Percentiles rank a stretch among this genome's conserved stretches.
Evolutionary conservation across 345 rosid species (phyloP).

Genomic region (Murraya paniculata): DNA sequence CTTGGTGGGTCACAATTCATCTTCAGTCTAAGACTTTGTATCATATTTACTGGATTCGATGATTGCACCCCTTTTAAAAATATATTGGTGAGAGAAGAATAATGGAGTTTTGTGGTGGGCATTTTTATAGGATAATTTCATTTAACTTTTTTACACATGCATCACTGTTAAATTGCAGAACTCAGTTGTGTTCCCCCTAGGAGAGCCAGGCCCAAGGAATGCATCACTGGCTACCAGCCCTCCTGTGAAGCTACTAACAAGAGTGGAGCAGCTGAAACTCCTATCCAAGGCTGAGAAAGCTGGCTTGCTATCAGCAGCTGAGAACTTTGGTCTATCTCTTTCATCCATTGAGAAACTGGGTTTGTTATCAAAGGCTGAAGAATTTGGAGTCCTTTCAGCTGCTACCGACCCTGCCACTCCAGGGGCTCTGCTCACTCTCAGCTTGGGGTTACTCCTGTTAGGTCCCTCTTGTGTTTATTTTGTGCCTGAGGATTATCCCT

Average conservation of each 20-base stretch:
- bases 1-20: neutral
- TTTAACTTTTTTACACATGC: no score
- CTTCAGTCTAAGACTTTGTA: no score
- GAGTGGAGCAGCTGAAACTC: constrained; percentile 90
- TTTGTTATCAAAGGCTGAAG: constrained; percentile 87
- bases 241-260: constrained; percentile 74
- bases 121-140: neutral
- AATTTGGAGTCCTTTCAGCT: constrained; percentile 80
- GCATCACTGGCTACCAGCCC: constrained; percentile 20
- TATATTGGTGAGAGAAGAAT: neutral
- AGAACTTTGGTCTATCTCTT: constrained; percentile 77
- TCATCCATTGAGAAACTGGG: constrained; percentile 91
- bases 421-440: constrained; percentile 47
- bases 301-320: constrained; percentile 83
- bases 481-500: constrained; percentile 76
- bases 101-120: no score
- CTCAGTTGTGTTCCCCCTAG: constrained; percentile 43
- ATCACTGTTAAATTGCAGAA: constrained; percentile 19
- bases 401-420: constrained; percentile 85
- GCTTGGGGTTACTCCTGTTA: constrained; percentile 66
- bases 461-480: constrained; percentile 78
- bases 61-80: neutral
- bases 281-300: constrained; percentile 89
- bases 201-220: constrained; percentile 45
- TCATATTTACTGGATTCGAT: neutral